Evolutionary conservation across 345 rosid genomes (phyloP).

Genomic region (Lagerstroemia speciosa): DNA sequence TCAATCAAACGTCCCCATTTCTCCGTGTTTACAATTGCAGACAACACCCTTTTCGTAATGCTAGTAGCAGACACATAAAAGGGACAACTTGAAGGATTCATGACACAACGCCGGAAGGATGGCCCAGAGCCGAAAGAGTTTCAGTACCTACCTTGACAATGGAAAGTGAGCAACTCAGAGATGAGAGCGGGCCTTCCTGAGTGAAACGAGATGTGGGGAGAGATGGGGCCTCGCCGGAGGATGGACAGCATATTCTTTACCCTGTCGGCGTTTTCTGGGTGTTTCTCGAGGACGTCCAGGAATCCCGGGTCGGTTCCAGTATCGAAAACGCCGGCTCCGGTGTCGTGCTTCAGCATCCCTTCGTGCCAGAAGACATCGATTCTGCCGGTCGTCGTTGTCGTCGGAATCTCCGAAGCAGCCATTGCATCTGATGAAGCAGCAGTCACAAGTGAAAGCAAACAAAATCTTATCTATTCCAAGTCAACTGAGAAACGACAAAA

Average conservation of each 20-base stretch:
- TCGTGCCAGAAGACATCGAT: constrained; percentile 79
- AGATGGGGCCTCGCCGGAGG: constrained; percentile 69
- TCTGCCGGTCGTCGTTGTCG: constrained; percentile 7
- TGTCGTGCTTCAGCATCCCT: constrained; percentile 65
- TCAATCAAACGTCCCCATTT: neutral
- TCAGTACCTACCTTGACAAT: constrained; percentile 38
- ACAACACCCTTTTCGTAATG: neutral
- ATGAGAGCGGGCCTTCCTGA: constrained; percentile 42
- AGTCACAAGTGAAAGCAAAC: no score
- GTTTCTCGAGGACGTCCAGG: constrained; percentile 64
- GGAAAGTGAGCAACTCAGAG: constrained; percentile 62
- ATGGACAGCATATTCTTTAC: constrained; percentile 75
- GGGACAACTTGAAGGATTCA: neutral
- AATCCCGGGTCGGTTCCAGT: constrained; percentile 59
- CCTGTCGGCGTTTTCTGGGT: constrained; percentile 77
- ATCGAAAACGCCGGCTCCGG: constrained; percentile 66
- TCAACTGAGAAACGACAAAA: no score
- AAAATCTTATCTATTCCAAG: no score
- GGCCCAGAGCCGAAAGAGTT: neutral
- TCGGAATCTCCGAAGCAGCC: constrained; percentile 7
- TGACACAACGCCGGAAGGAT: neutral
- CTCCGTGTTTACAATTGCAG: no score
- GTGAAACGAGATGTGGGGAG: constrained; percentile 62
- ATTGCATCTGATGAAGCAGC: neutral
- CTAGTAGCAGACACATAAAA: neutral